Base-by-base conservation (phyloP, 1,284 basidiomycete species). In the Porodaedalea pini region DNA sequence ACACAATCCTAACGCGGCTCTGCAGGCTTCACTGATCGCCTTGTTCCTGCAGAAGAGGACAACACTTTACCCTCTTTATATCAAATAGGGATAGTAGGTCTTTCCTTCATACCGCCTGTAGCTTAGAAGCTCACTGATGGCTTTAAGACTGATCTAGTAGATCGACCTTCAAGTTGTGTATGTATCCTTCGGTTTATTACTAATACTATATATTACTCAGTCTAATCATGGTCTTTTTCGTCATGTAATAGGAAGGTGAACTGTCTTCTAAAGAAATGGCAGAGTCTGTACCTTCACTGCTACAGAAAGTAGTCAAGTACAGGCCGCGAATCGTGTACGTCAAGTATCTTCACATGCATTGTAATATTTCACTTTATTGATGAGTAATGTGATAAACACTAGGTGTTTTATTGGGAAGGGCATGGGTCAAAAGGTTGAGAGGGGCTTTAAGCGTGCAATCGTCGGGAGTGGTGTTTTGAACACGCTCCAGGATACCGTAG, bases 321-420 rank as follows among this genome's bases (percentile, higher is more conserved):
- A 76, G 75, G 2, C 89, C 89, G 0, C 73, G 73, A 2, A 72
- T 87, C 3, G 77, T 89, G 45, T 47, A 47, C 1, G 25, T 15
- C 23, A 29, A 13, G 25, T 0, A 87, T 86, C 62, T 88, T 90
- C 64, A 83, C 90, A 3, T 89, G 89, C 0, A 79, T 88, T 34
- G 32, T 13, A 34, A 34, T 57, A 79, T 77, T 34, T 90, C 57
- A 79, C 77, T 34, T 90, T 91, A 31, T n/a, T 40, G 3, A 37
- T 37, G 11, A 37, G 62, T 32, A 66, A 72, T 1, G 71, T 75
- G n/a, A n/a, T n/a, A n/a, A n/a, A n/a, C n/a, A n/a, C n/a, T 15
- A 47, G 45, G 10, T 75, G 75, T 57, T 76, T 78, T 56, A 75
- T 79, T 32, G 77, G 77, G 1, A 78, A 77, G 65, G 74, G 72